Base-by-base conservation (phyloP, 345 rosid genomes). In the Populus ilicifolia region DNA sequence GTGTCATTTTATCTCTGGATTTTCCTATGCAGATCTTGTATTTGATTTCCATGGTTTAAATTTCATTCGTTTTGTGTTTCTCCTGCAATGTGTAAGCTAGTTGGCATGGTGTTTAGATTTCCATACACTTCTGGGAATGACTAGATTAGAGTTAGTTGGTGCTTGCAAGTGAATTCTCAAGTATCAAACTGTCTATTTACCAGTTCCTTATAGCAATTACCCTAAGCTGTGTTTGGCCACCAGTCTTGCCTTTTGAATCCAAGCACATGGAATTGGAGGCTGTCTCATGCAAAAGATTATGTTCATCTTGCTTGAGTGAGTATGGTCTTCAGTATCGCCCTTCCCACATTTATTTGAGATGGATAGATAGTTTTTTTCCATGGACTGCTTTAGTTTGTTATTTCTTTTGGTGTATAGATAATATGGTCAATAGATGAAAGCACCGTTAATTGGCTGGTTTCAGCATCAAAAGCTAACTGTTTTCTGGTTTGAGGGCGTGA, bases 1-100 rank as follows among this genome's bases (percentile, higher is more conserved):
- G 17, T 39, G 20, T 41, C 17, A 30, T 72, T 78, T 9, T 12
- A 72, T 54, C 63, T 38, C 59, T 20, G 27, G 14, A 5, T 54
- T 78, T 52, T 27, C 17, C 29, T 72, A n/a, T 72, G 12, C 6
- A 12, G 23, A n/a, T 44, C 25, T 76, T 70, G 18, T 18, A 7
- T 43, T 27, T 77, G 75, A 30, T 48, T 77, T 52, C 30, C 61
- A 46, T 62, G 62, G 21, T 72, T 72, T 52, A 38, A 35, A 35
- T 14, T 50, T 25, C 35, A 54, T 23, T 52, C 2, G 50, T 72
- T 27, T 46, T 50, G 21, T 0, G 14, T 52, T 56, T 48, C 52
- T 64, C 56, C 56, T 36, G 30, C 76, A 65, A 50, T 65, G 67
- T 17, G 36, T 67, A 43, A 27, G 43, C 81, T 39, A 18, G 56